phyloP scores from a whole-genome alignment of 805 yeast species.

The Candida taoyuanica region DNA sequence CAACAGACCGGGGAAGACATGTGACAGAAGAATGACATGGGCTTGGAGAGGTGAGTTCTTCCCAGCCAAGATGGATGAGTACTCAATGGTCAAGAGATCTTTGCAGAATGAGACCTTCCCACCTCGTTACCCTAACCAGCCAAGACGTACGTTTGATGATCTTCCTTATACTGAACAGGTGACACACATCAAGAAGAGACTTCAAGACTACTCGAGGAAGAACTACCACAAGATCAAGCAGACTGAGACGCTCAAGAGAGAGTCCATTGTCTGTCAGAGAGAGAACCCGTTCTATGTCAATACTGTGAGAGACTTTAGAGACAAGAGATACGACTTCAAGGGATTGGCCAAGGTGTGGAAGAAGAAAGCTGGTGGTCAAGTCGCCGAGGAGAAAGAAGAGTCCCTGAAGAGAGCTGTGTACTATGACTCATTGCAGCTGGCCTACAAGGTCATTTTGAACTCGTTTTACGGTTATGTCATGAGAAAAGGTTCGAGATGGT shows the following conservation, averaged over 20 bases:
- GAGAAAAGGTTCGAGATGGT: slow-evolving; percentile 99
- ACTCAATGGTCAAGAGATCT: slow-evolving; percentile 82
- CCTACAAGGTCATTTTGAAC: slow-evolving; percentile 93
- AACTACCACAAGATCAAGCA: slow-evolving; percentile 78
- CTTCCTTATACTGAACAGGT: slow-evolving; percentile 77
- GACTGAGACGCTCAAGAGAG: slow-evolving; percentile 81
- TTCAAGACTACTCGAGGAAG: slow-evolving; percentile 80
- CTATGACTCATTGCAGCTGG: slow-evolving; percentile 92
- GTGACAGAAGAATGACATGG: slow-evolving; percentile 93
- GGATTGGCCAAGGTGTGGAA: slow-evolving; percentile 94
- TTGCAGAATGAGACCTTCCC: slow-evolving; percentile 76
- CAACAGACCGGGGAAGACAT: slow-evolving; percentile 88
- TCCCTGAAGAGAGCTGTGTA: slow-evolving; percentile 91
- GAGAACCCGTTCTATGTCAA: slow-evolving; percentile 96
- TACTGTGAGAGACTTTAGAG: slow-evolving; percentile 92
- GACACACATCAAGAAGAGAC: slow-evolving; percentile 62
- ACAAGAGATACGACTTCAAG: slow-evolving; percentile 93
- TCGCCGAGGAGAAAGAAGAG: slow-evolving; percentile 66
- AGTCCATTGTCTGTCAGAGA: slow-evolving; percentile 92
- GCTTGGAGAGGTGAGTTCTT: slow-evolving; percentile 96
- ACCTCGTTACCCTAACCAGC: slow-evolving; percentile 48
- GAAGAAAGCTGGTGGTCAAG: slow-evolving; percentile 59
- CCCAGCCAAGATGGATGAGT: slow-evolving; percentile 90
- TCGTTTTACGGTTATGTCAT: slow-evolving; percentile 97
- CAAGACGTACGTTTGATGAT: slow-evolving; percentile 67